These are phyloP conservation scores for Coemansia sp. DNA, from an alignment of 371 early-diverging fungal species.

Conservation along the genomic window DNA sequence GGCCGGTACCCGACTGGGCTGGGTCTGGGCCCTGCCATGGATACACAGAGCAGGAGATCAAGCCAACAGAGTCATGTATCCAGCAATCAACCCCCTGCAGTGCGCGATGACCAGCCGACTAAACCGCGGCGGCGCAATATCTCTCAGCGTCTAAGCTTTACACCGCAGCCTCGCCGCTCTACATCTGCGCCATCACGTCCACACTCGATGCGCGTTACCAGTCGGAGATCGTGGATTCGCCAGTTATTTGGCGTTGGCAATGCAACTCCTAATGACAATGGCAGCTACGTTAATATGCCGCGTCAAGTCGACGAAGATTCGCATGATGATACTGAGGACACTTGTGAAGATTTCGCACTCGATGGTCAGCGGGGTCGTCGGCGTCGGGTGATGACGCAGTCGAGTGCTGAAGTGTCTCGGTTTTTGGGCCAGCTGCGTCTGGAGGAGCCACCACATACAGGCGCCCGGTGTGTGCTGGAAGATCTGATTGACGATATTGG, in stretches of 20 bases:
- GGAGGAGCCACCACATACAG: conserved; percentile 6
- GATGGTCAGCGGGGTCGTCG: conserved; percentile 9
- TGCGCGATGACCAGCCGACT: neutral
- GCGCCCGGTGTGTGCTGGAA: conserved; percentile 17
- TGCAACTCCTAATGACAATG: neutral
- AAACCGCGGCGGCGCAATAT: neutral
- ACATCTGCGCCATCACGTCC: conserved; percentile 47
- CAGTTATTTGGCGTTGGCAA: conserved; percentile 27
- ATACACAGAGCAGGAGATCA: neutral
- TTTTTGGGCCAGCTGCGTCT: conserved; percentile 26
- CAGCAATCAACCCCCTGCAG: neutral
- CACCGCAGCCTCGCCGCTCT: conserved; percentile 37
- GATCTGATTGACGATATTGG: conserved; percentile 41
- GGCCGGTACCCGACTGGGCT: conserved; percentile 35
- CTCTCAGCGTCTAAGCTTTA: conserved; percentile 25
- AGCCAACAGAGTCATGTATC: neutral
- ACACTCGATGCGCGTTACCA: conserved; percentile 37
- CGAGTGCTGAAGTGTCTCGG: conserved; percentile 25
- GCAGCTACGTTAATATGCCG: too few relatives aligned
- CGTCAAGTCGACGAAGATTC: too few relatives aligned
- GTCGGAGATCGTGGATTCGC: conserved; percentile 36
- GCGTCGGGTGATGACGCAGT: conserved; percentile 46
- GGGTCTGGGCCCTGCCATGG: conserved; percentile 7
- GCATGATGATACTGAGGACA: neutral
- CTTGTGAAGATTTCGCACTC: neutral